A percentile compares a stretch with the other conserved stretches of the same genome.
These are phyloP conservation scores for Starmerella powellii DNA, from an alignment of 805 yeast species.

Conservation along the genomic window DNA sequence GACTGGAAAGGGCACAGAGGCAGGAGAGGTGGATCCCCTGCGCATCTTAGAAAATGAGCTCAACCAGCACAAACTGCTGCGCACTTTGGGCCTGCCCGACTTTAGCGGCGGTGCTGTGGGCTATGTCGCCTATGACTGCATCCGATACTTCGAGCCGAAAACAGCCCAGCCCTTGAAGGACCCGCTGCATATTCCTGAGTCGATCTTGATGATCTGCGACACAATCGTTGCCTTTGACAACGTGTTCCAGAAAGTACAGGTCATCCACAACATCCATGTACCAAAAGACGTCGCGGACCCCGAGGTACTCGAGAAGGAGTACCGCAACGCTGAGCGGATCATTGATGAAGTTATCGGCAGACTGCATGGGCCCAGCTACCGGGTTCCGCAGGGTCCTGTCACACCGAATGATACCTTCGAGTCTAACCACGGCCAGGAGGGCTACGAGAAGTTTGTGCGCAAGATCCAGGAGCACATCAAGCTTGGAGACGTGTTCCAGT, in stretches of 20 bases:
- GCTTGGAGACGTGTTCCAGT: constrained; percentile 91
- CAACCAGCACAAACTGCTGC: constrained; percentile 50
- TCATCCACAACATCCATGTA: constrained; percentile 60
- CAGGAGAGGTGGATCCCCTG: constrained; percentile 67
- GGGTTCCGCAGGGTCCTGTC: constrained; percentile 68
- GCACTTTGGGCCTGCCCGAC: constrained; percentile 65
- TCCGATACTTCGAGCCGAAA: constrained; percentile 90
- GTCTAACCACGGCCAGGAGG: constrained; percentile 87
- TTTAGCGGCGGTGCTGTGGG: constrained; percentile 96
- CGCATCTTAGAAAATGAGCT: constrained; percentile 62
- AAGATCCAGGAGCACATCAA: constrained; percentile 67
- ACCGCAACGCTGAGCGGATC: constrained; percentile 44
- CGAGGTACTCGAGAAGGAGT: constrained; percentile 39
- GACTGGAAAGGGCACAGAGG: constrained; percentile 60
- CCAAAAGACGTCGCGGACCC: constrained; percentile 27
- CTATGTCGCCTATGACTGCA: constrained; percentile 90
- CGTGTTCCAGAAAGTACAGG: constrained; percentile 84
- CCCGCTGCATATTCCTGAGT: constrained; percentile 76
- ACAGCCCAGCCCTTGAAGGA: constrained; percentile 68
- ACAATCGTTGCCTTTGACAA: constrained; percentile 84
- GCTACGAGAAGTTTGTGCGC: constrained; percentile 75
- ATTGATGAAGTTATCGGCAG: constrained; percentile 38
- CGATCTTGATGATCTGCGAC: constrained; percentile 83
- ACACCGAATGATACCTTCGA: constrained; percentile 54
- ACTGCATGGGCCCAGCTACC: constrained; percentile 29